Base-by-base conservation (phyloP, 2,329 filamentous ascomycete species). In the Epichloe uncinata region DNA sequence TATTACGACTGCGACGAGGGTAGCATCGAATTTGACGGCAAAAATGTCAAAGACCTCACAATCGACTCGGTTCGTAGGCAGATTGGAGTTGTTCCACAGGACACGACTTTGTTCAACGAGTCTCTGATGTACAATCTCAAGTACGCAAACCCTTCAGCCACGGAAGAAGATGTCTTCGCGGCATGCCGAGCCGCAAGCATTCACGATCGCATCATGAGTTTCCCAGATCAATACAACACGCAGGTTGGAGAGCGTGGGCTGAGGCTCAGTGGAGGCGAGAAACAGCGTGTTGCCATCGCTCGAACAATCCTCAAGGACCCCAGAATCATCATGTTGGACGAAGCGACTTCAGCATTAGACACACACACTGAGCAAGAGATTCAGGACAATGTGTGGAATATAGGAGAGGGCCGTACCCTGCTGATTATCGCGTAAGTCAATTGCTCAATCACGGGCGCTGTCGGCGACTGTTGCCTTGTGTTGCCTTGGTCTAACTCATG, bases 11-110 rank as follows among this genome's bases (percentile, higher is more conserved):
- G 84, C 49, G 75, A 82, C 48, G 77, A 81, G 47, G 93, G 93
- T 36, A 81, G 74, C 60, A 95, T 97, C 51, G 79, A 84, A 61
- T 73, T 98, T 49, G 93, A 97, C 62, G 88, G 85, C 7, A 78
- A 82, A 52, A 81, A 96, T 62, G 86, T 96, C 45, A 81, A 86
- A 64, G 82, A 89, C 56, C 71, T 95, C 52, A 95, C 88, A 1
- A 96, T 97, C 58, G 87, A 96, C 67, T 95, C 89, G n/a, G 75
- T 98, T 50, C 82, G 93, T 57, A 78, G 80, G 52, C 85, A 90
- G 63, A 96, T 98, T 60, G 93, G 93, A 22, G 91, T 98, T 42
- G 93, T 98, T 5, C 93, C 93, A 1, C 93, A 98, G 66, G 93
- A 98, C 60, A 96, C 91, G 4, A 86, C 95, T 5, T 73, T 96